A percentile compares a stretch with the other conserved stretches of the same genome.
Conservation (phyloP, 2,329 filamentous ascomycete genomes). For the Aspergillus sp. region DNA sequence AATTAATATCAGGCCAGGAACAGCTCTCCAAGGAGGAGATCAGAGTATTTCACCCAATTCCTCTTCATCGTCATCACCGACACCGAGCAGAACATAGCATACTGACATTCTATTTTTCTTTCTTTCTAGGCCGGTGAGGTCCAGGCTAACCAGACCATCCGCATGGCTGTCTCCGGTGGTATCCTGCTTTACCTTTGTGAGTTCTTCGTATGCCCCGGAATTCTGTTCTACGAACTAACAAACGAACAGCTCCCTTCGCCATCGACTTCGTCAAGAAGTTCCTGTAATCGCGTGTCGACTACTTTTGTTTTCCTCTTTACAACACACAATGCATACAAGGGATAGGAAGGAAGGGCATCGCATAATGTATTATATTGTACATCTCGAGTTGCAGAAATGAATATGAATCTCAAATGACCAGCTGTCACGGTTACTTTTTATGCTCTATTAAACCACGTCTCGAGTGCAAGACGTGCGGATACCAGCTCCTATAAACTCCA, state of each 20-base stretch:
- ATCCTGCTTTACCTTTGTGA: constrained; percentile 64
- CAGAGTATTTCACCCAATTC: constrained; percentile 33
- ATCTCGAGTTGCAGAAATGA: not conserved
- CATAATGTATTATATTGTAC: constrained; percentile 5
- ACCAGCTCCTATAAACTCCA: constrained; percentile 11
- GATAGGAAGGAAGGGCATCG: constrained; percentile 6
- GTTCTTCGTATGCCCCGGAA: constrained; percentile 24
- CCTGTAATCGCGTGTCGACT: constrained; percentile 36
- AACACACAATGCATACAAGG: too few species aligned
- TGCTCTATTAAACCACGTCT: constrained; percentile 2
- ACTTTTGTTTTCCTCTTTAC: too few species aligned
- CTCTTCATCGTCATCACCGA: not conserved
- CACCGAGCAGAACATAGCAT: not conserved
- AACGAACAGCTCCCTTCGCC: constrained; percentile 49
- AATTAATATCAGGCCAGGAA: constrained; percentile 38
- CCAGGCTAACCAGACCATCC: constrained; percentile 56
- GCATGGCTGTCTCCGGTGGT: constrained; percentile 56
- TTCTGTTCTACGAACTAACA: not conserved
- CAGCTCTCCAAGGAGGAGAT: constrained; percentile 51
- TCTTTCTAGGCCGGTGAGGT: constrained; percentile 50
- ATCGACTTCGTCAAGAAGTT: constrained; percentile 52
- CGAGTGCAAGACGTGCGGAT: not conserved
- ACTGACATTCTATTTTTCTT: not conserved
- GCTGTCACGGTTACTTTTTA: constrained; percentile 1
- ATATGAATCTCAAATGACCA: not conserved